Evolutionary conservation across 345 rosid species (phyloP).

Genomic region (Arabis hirsuta): DNA sequence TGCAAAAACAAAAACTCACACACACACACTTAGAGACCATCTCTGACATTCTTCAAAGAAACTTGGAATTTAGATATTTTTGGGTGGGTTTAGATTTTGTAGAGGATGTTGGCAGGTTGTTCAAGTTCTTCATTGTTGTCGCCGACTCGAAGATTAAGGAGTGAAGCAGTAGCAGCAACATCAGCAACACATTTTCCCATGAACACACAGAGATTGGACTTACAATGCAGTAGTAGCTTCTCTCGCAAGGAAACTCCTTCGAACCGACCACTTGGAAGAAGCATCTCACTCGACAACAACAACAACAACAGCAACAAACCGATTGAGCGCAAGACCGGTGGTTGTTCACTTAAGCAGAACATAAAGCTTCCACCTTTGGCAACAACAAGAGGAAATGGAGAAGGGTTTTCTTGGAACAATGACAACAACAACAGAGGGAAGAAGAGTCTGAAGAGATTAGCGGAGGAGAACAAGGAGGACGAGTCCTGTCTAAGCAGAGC

Average conservation of each 20-base stretch:
- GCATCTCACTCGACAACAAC: conserved; percentile 52
- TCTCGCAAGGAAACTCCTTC: conserved; percentile 72
- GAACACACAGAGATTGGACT: conserved; percentile 97
- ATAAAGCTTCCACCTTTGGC: conserved; percentile 91
- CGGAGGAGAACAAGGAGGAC: conserved; percentile 70
- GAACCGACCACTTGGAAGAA: conserved; percentile 65
- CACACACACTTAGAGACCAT: conserved; percentile 31
- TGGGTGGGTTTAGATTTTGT: conserved; percentile 62
- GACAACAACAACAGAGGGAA: conserved; percentile 73
- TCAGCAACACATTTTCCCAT: conserved; percentile 65
- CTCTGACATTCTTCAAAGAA: conserved; percentile 28
- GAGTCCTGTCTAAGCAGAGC: conserved; percentile 63
- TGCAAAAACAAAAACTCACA: conserved; percentile 27
- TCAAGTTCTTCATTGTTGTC: conserved; percentile 95
- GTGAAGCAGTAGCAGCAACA: conserved; percentile 80
- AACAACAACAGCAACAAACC: conserved; percentile 61
- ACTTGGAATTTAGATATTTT: neutral
- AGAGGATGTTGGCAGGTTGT: conserved; percentile 99
- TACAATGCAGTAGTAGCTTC: conserved; percentile 71
- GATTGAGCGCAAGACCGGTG: conserved; percentile 60
- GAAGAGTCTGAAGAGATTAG: conserved; percentile 81
- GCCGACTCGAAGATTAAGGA: conserved; percentile 97
- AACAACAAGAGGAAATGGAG: conserved; percentile 50
- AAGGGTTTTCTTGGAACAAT: conserved; percentile 58
- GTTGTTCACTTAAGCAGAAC: conserved; percentile 77